Evolutionary conservation across 305 asterid species (phyloP), one percentile per base, ranked within the genome.

Genomic region (Solanum hybrid): DNA sequence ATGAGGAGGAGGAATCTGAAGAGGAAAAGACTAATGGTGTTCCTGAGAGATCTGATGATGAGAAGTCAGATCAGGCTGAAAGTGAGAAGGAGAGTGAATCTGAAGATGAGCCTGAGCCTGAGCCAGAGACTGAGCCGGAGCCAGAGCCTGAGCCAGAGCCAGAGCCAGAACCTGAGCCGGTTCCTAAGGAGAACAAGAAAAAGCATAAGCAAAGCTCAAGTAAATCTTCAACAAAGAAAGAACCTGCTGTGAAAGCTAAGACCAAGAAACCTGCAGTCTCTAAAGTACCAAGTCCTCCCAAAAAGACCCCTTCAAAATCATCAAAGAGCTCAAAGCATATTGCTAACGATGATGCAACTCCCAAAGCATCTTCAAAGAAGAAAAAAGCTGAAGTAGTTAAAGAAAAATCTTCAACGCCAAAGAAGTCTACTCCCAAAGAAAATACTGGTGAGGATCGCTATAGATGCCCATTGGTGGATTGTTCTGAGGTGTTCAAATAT

Each of bases 1-100:
- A n/a, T n/a, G n/a, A n/a, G n/a, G 94, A 91, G 89, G 90, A 91
- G 80, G 82, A 89, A 60, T 93, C 94, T 88, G 90, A 88, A 86
- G 90, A 94, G 79, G 91, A 92, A 88, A 92, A 92, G 88, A 90
- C 79, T 34, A 91, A 90, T 89, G 95, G 94, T 78, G 87, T 87
- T 72, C 93, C 90, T 1, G 96, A 94, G 71, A 93, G 38, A 88
- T 94, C 97, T 72, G 96, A 95, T 4, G 96, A 92, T 91, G 99
- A 94, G 92, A 90, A 92, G 92, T 93, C 98, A 89, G 95, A 94
- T 38, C 92, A 92, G 79, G 95, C 95, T 88, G 96, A 91, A 56
- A 94, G 93, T 90, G 96, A 93, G 90, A 95, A 93, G 86, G 93
- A 92, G 86, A 92, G 73, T 90, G 96, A 92, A 75, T 81, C 93